These are phyloP conservation scores for Angomonas ambiguus DNA, from an alignment of 208 protist species.

Conservation along the genomic window DNA sequence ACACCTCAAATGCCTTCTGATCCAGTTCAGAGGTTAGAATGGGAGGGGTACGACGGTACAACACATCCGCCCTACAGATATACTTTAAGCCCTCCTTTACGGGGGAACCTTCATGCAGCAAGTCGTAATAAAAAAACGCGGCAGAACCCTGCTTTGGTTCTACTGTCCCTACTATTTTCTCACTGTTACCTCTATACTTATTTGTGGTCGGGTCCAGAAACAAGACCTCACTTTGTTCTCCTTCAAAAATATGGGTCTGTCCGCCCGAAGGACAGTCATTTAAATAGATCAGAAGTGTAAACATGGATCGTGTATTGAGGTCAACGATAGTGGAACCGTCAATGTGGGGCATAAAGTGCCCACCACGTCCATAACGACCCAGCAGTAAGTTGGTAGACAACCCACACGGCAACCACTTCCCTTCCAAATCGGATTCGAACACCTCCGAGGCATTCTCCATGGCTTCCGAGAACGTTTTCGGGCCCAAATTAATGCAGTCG, in stretches of 20 bases:
- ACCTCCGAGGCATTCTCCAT: constrained; percentile 56
- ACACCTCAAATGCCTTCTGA: constrained; percentile 60
- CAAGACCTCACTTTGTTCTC: constrained; percentile 70
- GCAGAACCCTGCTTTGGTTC: constrained; percentile 60
- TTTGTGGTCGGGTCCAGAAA: constrained; percentile 37
- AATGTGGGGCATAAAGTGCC: constrained; percentile 90
- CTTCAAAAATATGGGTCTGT: constrained; percentile 71
- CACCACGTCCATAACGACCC: constrained; percentile 71
- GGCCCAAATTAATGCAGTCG: constrained; percentile 40
- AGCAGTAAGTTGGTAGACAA: constrained; percentile 79
- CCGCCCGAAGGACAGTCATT: constrained; percentile 77
- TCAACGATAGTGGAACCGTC: constrained; percentile 86
- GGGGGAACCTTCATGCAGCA: constrained; percentile 82
- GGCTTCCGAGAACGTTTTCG: constrained; percentile 52
- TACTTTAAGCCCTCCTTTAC: constrained; percentile 74
- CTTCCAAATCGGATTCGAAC: constrained; percentile 74
- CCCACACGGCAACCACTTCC: constrained; percentile 66
- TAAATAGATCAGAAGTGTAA: constrained; percentile 88
- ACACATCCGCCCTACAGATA: constrained; percentile 80
- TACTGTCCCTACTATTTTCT: constrained; percentile 49
- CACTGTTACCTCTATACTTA: constrained; percentile 44
- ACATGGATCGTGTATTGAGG: constrained; percentile 85
- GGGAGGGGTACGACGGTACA: constrained; percentile 69
- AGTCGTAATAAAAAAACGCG: constrained; percentile 84
- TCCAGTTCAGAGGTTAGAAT: constrained; percentile 66